These are phyloP conservation scores for Saturnispora besseyi DNA, from an alignment of 805 yeast genomes.

Conservation along the genomic window DNA sequence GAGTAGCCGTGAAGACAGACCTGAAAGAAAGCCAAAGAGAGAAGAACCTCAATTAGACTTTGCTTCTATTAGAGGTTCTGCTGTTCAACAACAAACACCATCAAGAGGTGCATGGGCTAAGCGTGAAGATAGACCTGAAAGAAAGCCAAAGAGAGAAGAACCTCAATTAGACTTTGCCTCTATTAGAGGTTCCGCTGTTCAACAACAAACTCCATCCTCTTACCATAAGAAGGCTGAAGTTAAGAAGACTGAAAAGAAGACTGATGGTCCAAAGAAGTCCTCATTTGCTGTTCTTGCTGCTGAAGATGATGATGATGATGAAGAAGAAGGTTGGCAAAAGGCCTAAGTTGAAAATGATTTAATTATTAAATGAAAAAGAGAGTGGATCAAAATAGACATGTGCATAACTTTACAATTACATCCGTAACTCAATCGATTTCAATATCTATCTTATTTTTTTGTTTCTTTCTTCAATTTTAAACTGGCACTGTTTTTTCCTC, in stretches of 20 bases:
- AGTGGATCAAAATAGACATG: no score
- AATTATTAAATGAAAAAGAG: constrained; percentile 26
- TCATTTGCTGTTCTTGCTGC: constrained; percentile 41
- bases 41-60: constrained; percentile 50
- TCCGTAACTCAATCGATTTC: constrained; percentile 17
- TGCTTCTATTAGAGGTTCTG: constrained; percentile 28
- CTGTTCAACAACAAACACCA: constrained; percentile 19
- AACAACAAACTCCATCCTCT: constrained; percentile 26
- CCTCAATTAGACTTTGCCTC: constrained; percentile 45
- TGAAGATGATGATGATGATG: constrained; percentile 44
- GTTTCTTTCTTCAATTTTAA: not conserved
- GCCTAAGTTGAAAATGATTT: not conserved
- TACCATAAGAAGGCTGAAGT: constrained; percentile 14
- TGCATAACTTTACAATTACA: no score
- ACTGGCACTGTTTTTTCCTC: not conserved
- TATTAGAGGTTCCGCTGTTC: constrained; percentile 22
- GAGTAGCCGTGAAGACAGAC: constrained; percentile 9
- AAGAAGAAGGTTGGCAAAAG: constrained; percentile 15
- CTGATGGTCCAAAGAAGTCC: constrained; percentile 33
- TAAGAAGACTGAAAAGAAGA: constrained; percentile 11
- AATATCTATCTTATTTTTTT: constrained; percentile 8
- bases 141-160: constrained; percentile 30
- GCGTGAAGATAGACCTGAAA: constrained; percentile 11
- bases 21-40: constrained; percentile 14
- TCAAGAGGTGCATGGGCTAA: constrained; percentile 23